These are phyloP conservation scores for Hemerocallis citrina DNA, from an alignment of 106 monocot genomes.

Conservation along the genomic window DNA sequence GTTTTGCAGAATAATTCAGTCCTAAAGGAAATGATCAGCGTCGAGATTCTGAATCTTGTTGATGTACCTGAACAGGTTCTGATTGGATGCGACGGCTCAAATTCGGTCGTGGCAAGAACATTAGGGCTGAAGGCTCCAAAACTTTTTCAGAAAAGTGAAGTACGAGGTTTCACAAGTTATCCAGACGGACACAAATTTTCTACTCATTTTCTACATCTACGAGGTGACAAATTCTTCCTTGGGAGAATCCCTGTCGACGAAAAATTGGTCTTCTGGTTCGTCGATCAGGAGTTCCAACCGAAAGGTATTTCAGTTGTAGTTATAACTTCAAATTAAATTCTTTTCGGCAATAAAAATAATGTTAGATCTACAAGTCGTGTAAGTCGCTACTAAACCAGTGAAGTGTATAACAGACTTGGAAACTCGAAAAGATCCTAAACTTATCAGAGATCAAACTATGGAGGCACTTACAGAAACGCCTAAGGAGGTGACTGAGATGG, in stretches of 20 bases:
- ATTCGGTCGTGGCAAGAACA: conserved; percentile 24
- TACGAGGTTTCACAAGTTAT: conserved; percentile 16
- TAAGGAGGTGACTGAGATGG: conserved; percentile 6
- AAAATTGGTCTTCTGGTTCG: conserved; percentile 16
- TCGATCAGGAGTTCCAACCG: background rate
- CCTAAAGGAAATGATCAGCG: too few species aligned
- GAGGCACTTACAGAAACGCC: conserved; percentile 10
- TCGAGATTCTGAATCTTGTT: too few species aligned
- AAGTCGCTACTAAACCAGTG: too few species aligned
- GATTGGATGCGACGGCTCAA: conserved; percentile 26
- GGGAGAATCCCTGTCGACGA: background rate
- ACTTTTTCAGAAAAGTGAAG: background rate
- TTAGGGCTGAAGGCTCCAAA: conserved; percentile 5
- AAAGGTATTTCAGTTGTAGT: too few species aligned
- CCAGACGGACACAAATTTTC: conserved; percentile 14
- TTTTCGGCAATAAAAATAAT: too few species aligned
- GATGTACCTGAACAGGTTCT: conserved; percentile 13
- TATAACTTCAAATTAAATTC: too few species aligned
- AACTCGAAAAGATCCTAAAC: background rate
- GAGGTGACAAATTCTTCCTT: background rate
- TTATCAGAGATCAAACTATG: background rate
- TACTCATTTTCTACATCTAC: conserved; percentile 10
- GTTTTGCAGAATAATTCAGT: too few species aligned
- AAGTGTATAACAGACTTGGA: conserved; percentile 11
- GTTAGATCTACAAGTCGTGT: too few species aligned